Conservation (phyloP, 2,329 filamentous ascomycete genomes). For the Cordyceps tenuipes region DNA sequence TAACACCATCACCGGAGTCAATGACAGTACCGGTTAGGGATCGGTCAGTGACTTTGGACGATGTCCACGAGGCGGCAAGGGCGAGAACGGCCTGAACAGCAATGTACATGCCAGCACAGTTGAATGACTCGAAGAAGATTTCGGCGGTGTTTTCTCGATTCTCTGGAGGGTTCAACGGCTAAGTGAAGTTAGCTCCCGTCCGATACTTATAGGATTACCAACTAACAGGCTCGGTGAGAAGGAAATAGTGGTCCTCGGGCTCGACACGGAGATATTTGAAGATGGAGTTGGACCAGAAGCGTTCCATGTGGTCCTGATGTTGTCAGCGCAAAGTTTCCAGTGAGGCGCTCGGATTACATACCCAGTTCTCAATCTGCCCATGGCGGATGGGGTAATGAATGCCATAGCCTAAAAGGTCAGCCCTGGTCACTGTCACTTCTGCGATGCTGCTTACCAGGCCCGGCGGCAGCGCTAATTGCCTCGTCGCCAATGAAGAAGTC, state of each 20-base stretch:
- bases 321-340: constrained; percentile 20
- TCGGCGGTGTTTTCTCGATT: constrained; percentile 98
- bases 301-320: constrained; percentile 89
- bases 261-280: constrained; percentile 99
- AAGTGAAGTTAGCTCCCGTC: constrained; percentile 13
- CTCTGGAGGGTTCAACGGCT: constrained; percentile 96
- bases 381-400: constrained; percentile 97
- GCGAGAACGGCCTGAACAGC: constrained; percentile 96
- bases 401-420: constrained; percentile 62
- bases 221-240: constrained; percentile 89
- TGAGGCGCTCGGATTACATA: constrained; percentile 32
- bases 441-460: constrained; percentile 56
- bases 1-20: constrained; percentile 97
- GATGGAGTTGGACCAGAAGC: constrained; percentile 99
- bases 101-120: constrained; percentile 97
- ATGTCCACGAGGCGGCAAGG: constrained; percentile 95
- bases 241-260: constrained; percentile 97
- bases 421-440: not conserved
- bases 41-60: constrained; percentile 92
- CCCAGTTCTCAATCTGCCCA: constrained; percentile 98
- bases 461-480: constrained; percentile 72
- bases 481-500: constrained; percentile 99
- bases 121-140: constrained; percentile 99
- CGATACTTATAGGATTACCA: constrained; percentile 6
- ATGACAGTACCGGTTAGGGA: constrained; percentile 97